Evolutionary conservation across 2,329 filamentous ascomycete genomes (phyloP), one percentile per base, ranked within the genome.

Genomic region (Clarireedia monteithiana): DNA sequence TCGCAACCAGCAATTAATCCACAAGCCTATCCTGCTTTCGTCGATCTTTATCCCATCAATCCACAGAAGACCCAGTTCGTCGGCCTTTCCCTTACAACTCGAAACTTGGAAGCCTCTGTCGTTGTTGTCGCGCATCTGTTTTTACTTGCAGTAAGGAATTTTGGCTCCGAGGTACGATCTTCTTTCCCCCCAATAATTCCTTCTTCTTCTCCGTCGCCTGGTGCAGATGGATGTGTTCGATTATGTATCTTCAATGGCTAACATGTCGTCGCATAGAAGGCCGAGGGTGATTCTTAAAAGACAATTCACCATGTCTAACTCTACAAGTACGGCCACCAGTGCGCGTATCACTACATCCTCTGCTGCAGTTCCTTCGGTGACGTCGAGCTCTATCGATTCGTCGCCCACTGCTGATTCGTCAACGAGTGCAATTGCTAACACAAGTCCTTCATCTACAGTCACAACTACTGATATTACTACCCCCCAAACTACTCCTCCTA

Each of bases 361-460:
- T 30, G 7, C 54, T 38, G 30, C 44, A 48, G 46, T 56, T 52
- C 39, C 59, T 12, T 54, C 58, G n/a, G 48, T 60, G 56, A 58
- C 64, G 59, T 53, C 57, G 39, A 47, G 49, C 26, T 17, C 52
- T 20, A 15, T 49, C 24, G 2, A 23, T 30, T 30, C 39, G n/a
- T 20, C 52, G 39, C 48, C 40, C 27, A 34, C 30, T 24, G 50
- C 38, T 52, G 51, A 49, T 48, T 14, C 50, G 20, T 39, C 42
- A 14, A 58, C 63, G 46, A 67, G 62, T 61, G 60, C 65, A 55
- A 61, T 58, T 60, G 64, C 64, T 66, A 65, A 64, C 60, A 63
- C 30, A 58, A 64, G 59, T 62, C 55, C 63, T 40, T 36, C 64
- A 51, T 50, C 59, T 49, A 58, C 62, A 64, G 60, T 50, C 47